Conservation (phyloP, 768 basidiomycete species). For the Hortiboletus campestris region DNA sequence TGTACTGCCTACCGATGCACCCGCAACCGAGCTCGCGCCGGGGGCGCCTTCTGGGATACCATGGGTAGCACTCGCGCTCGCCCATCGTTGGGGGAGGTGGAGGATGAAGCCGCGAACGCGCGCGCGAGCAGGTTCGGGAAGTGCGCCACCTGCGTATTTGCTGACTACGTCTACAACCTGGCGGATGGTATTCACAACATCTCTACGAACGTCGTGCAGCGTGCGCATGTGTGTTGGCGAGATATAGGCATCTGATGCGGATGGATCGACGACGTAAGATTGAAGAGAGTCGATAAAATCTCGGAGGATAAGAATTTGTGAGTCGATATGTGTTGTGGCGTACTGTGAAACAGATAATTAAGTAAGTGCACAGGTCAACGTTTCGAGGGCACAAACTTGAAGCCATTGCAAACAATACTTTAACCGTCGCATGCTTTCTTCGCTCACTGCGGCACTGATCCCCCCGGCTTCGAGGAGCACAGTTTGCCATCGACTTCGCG, state of each 20-base stretch:
- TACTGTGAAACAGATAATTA: constrained; percentile 47
- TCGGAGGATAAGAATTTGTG: constrained; percentile 79
- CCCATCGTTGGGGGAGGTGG: constrained; percentile 80
- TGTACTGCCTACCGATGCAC: constrained; percentile 26
- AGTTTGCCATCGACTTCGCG: constrained; percentile 82
- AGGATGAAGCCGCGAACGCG: constrained; percentile 77
- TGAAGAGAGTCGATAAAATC: constrained; percentile 78
- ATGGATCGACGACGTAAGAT: constrained; percentile 25
- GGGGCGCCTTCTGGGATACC: constrained; percentile 28
- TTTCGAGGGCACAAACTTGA: constrained; percentile 49
- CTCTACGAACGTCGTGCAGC: constrained; percentile 70
- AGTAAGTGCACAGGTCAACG: not conserved
- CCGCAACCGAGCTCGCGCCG: constrained; percentile 38
- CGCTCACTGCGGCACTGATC: constrained; percentile 82
- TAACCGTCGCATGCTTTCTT: constrained; percentile 84
- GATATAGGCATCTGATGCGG: constrained; percentile 31
- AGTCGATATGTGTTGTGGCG: constrained; percentile 83
- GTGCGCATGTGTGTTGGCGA: constrained; percentile 58
- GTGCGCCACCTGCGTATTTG: constrained; percentile 80
- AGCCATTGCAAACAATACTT: constrained; percentile 89
- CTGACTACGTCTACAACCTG: constrained; percentile 87
- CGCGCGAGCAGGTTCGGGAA: constrained; percentile 79
- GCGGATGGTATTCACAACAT: constrained; percentile 86
- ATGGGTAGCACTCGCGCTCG: constrained; percentile 34
- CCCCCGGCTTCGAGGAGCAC: constrained; percentile 86